phyloP scores from a whole-genome alignment of 805 yeast genomes.

The Nakazawaea ishiwadae region DNA sequence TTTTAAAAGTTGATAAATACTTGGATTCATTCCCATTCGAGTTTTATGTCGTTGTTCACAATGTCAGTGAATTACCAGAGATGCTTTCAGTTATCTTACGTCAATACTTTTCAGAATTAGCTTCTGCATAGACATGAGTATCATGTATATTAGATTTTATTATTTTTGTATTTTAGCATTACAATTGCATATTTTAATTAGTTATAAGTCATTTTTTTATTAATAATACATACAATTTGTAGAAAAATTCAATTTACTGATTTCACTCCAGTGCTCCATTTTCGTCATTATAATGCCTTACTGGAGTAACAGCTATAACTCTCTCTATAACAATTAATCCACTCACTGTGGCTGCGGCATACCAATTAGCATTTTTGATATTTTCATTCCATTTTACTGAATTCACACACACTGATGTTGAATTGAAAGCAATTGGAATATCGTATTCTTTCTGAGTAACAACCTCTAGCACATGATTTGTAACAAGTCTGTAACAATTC shows the following conservation, averaged over 20 bases:
- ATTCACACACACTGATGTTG: slow-evolving; percentile 46
- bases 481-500: slow-evolving; percentile 36
- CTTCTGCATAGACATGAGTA: slow-evolving; percentile 18
- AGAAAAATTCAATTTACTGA: neutral
- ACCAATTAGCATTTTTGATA: slow-evolving; percentile 38
- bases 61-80: slow-evolving; percentile 85
- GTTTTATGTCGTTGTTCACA: slow-evolving; percentile 88
- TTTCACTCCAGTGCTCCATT: too few relatives aligned
- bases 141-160: neutral
- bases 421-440: slow-evolving; percentile 34
- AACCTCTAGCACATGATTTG: slow-evolving; percentile 30
- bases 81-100: slow-evolving; percentile 85
- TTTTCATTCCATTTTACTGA: slow-evolving; percentile 57
- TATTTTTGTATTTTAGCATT: neutral
- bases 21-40: slow-evolving; percentile 96
- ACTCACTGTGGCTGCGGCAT: slow-evolving; percentile 45
- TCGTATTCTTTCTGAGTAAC: slow-evolving; percentile 24
- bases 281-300: slow-evolving; percentile 3
- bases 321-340: slow-evolving; percentile 47
- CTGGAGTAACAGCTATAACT: slow-evolving; percentile 14
- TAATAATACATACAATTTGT: too few relatives aligned
- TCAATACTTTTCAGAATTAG: slow-evolving; percentile 82
- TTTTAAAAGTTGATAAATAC: slow-evolving; percentile 74
- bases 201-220: too few relatives aligned
- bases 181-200: neutral